Evolutionary conservation across 192 early-diverging fungal species (phyloP), one percentile per base, ranked within the genome.

Genomic region (Coemansia sp.): DNA sequence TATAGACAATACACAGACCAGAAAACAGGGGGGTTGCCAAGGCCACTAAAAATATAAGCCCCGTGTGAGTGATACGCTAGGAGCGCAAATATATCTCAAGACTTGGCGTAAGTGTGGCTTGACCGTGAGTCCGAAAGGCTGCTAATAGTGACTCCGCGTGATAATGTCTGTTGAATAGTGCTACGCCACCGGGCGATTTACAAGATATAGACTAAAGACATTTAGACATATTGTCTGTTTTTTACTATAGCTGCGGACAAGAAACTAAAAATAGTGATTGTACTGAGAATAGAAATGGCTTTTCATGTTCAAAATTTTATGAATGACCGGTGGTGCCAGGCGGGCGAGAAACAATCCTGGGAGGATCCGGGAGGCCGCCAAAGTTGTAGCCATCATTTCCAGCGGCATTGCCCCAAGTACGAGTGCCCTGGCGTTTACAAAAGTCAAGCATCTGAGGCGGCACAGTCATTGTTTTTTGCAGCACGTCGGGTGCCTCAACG

Each of bases 341-440:
- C n/a, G 60, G 60, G 60, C 44, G 64, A 20, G 64, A 1, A 15
- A 47, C 65, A 33, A 66, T 31, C 18, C 43, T 63, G 7, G 87
- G 80, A 16, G 86, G 81, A 15, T 71, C 47, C 43, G 77, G 78
- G 13, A 83, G 77, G 53, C 90, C 91, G 15, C 38, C 79, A 66
- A 94, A 71, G 75, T 92, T 88, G 34, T 89, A 65, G 12, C 87
- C 88, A 20, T 78, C 50, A 8, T 91, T 92, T 24, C 94, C 93
- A 18, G 87, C 88, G 22, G 88, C 93, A 69, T 94, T 95, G 0
- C 93, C 94, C 16, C 46, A 46, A 39, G 76, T 81, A 7, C 74
- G 66, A n/a, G 88, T 86, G 9, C 87, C 88, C 62, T 86, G 82
- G 44, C 61, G 72, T 12, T 68, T 68, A 78, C 94, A 95, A n/a